Evolutionary conservation across 2,329 filamentous ascomycete species (phyloP).

Genomic region (Celoporthe dispersa): DNA sequence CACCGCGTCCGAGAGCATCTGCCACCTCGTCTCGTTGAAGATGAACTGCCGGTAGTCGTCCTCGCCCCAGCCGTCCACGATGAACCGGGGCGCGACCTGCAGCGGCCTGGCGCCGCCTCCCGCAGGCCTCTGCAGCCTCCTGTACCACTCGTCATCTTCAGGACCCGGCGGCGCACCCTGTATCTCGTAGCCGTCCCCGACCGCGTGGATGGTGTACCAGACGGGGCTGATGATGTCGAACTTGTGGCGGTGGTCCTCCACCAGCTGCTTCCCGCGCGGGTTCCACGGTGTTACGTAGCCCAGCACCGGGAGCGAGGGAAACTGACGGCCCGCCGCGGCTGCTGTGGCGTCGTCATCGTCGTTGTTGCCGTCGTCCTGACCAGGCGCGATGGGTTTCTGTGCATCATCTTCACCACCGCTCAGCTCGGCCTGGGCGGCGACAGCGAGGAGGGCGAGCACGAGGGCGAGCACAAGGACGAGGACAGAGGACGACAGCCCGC

Average conservation of each 20-base stretch:
- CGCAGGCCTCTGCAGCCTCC: conserved; percentile 20
- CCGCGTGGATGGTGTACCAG: conserved; percentile 33
- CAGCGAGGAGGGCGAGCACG: conserved; percentile 14
- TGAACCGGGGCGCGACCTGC: conserved; percentile 31
- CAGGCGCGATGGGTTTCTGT: conserved; percentile 22
- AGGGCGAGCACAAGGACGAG: conserved; percentile 16
- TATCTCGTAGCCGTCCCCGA: conserved; percentile 29
- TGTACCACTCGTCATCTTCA: conserved; percentile 30
- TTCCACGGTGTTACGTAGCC: conserved; percentile 35
- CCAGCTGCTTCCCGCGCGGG: conserved; percentile 31
- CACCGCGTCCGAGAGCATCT: conserved; percentile 26
- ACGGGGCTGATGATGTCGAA: conserved; percentile 34
- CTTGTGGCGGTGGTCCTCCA: conserved; percentile 31
- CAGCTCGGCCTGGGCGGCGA: conserved; percentile 10
- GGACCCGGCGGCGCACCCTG: conserved; percentile 28
- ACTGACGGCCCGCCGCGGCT: background rate
- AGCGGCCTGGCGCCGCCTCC: conserved; percentile 10
- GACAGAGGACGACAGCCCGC: background rate
- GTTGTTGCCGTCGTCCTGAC: background rate
- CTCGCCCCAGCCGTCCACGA: conserved; percentile 32
- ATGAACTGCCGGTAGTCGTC: conserved; percentile 31
- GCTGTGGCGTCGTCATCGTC: too few relatives aligned
- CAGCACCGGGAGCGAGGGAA: conserved; percentile 28
- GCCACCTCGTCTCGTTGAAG: conserved; percentile 33
- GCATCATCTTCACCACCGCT: background rate